Evolutionary conservation across 495 filamentous ascomycete species (phyloP).

Genomic region (Aspergillus ostianus): DNA sequence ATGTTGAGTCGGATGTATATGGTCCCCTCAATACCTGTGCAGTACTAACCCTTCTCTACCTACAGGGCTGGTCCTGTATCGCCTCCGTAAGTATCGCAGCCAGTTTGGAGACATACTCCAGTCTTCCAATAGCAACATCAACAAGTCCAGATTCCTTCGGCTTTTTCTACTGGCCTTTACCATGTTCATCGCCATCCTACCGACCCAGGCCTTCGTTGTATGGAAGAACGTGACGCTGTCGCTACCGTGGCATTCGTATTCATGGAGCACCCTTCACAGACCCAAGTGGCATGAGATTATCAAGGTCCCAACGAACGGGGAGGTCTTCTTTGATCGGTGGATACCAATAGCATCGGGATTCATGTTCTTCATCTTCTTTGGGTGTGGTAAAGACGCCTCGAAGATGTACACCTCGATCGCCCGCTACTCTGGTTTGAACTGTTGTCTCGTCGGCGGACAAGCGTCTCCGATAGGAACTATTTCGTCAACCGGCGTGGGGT

Average conservation of each 20-base stretch:
- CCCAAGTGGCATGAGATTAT: constrained; percentile 58
- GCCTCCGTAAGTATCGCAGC: constrained; percentile 65
- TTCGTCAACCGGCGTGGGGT: constrained; percentile 13
- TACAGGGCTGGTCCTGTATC: constrained; percentile 60
- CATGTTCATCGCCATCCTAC: constrained; percentile 65
- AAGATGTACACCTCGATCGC: constrained; percentile 61
- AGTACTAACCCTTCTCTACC: constrained; percentile 10
- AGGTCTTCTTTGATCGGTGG: constrained; percentile 65
- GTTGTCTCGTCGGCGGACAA: constrained; percentile 22
- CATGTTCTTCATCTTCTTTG: constrained; percentile 75
- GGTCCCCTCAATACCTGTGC: neutral
- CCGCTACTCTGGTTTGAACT: constrained; percentile 28
- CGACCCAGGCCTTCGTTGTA: constrained; percentile 60
- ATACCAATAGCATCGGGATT: constrained; percentile 58
- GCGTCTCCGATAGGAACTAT: constrained; percentile 16
- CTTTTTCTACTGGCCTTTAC: constrained; percentile 72
- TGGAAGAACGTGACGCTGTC: constrained; percentile 49
- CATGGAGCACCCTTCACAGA: constrained; percentile 54
- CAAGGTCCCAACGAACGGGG: constrained; percentile 56
- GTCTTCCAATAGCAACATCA: constrained; percentile 54
- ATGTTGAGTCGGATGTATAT: constrained; percentile 28
- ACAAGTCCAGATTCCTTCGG: constrained; percentile 69
- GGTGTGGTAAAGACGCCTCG: constrained; percentile 72
- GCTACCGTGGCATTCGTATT: constrained; percentile 46
- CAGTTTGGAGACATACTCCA: constrained; percentile 59